These are phyloP conservation scores for Physaria fendleri DNA, from an alignment of 345 rosid species.

Conservation along the genomic window DNA sequence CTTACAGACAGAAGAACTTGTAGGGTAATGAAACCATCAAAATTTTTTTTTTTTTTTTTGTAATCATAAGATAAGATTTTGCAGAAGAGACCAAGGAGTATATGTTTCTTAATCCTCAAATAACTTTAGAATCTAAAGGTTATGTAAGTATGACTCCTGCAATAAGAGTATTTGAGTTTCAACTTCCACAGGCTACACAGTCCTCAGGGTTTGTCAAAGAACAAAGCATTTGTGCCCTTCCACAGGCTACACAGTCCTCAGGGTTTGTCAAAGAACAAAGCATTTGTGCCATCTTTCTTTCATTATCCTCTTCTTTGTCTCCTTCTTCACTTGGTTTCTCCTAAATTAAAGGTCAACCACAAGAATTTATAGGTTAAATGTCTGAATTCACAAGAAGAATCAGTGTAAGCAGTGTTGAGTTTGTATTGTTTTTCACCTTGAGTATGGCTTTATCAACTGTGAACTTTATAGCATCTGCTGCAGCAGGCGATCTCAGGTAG, in stretches of 20 bases:
- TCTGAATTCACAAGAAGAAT: neutral
- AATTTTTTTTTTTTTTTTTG: conserved; percentile 12
- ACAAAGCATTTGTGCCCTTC: conserved; percentile 84
- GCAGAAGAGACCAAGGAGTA: too few species aligned
- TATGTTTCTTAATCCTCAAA: too few species aligned
- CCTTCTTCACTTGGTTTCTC: conserved; percentile 31
- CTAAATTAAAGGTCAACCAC: conserved; percentile 24
- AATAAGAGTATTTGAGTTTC: too few species aligned
- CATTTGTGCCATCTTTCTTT: conserved; percentile 67
- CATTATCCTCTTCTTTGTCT: conserved; percentile 30
- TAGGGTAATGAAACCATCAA: conserved; percentile 11
- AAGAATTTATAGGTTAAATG: neutral
- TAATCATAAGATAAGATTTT: conserved; percentile 24
- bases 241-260: conserved; percentile 74
- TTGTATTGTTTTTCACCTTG: conserved; percentile 36
- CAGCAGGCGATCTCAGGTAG: conserved; percentile 77
- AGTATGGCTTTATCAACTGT: conserved; percentile 70
- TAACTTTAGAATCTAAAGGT: too few species aligned
- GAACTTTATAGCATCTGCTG: conserved; percentile 92
- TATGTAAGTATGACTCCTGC: too few species aligned
- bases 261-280: conserved; percentile 77
- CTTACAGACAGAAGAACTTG: conserved; percentile 26
- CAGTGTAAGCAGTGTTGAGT: neutral
- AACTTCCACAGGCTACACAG: conserved; percentile 79
- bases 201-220: conserved; percentile 75